Percentiles rank a stretch among this genome's conserved stretches.
phyloP scores from a whole-genome alignment of 1,284 basidiomycete genomes.

The Wolfiporia cocos region DNA sequence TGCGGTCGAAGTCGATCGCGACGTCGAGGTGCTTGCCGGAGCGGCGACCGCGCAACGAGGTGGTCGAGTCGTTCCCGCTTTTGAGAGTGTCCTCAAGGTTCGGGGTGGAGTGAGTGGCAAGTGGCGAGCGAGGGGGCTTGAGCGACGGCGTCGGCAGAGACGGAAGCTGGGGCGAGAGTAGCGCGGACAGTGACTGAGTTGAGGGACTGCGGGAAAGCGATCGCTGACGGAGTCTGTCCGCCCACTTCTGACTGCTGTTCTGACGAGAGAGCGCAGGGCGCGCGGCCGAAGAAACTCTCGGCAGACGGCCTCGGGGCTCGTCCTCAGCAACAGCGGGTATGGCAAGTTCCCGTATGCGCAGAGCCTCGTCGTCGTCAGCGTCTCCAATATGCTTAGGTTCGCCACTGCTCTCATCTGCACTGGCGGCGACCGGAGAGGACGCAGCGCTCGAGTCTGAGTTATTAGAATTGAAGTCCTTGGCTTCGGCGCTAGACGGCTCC shows the following conservation, averaged over 20 bases:
- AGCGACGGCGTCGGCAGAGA: neutral
- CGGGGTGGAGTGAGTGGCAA: neutral
- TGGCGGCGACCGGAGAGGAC: neutral
- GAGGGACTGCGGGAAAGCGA: constrained; percentile 1
- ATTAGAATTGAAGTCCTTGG: too few species aligned
- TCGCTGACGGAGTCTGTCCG: constrained; percentile 3
- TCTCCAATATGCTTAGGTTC: neutral
- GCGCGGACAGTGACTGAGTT: neutral
- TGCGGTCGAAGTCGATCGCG: constrained; percentile 8
- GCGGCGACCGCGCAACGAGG: neutral
- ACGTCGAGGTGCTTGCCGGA: constrained; percentile 3
- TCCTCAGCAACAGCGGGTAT: neutral
- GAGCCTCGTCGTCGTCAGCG: constrained; percentile 1
- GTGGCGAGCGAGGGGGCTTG: neutral
- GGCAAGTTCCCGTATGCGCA: constrained; percentile 1
- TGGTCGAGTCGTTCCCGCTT: too few species aligned
- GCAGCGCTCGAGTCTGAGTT: too few species aligned
- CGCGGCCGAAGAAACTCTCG: too few species aligned
- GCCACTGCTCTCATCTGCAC: neutral
- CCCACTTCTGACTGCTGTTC: constrained; percentile 1
- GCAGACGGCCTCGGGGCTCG: too few species aligned
- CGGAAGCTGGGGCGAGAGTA: neutral
- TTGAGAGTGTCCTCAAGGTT: neutral
- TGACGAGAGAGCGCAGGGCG: neutral
- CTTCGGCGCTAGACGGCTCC: too few species aligned